Evolutionary conservation across 2,329 filamentous ascomycete species (phyloP).

Genomic region (Cephalotrichum gorgonifer): DNA sequence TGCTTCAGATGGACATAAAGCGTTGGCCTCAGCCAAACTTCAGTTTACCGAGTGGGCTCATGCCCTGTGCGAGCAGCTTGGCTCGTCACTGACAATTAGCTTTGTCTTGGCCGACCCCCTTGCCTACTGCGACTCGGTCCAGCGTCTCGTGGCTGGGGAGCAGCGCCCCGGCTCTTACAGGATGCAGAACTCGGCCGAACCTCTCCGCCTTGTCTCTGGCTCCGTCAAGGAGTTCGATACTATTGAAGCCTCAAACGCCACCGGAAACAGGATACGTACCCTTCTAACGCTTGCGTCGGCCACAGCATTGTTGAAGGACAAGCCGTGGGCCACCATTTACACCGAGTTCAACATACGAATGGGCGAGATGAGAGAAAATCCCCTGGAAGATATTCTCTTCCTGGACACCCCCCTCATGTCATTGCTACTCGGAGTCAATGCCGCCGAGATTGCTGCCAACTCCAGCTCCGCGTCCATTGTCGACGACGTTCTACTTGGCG

Average conservation of each 20-base stretch:
- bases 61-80: conserved; percentile 23
- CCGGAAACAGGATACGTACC: conserved; percentile 24
- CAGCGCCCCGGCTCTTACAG: conserved; percentile 29
- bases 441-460: conserved; percentile 41
- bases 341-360: conserved; percentile 33
- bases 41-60: conserved; percentile 36
- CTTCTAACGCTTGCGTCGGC: conserved; percentile 29
- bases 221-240: conserved; percentile 38
- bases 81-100: conserved; percentile 26
- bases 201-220: conserved; percentile 17
- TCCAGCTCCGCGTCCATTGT: conserved; percentile 26
- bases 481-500: conserved; percentile 24
- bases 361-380: conserved; percentile 12
- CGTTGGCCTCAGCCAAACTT: conserved; percentile 23
- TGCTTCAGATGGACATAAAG: conserved; percentile 9
- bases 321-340: conserved; percentile 34
- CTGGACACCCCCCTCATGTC: conserved; percentile 35
- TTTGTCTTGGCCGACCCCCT: conserved; percentile 38
- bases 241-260: conserved; percentile 41
- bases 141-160: conserved; percentile 21
- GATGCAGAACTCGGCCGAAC: conserved; percentile 24
- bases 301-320: conserved; percentile 32
- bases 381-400: conserved; percentile 31
- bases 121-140: conserved; percentile 39
- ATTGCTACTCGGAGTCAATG: conserved; percentile 37